These are phyloP conservation scores for Scheffersomyces illinoinensis DNA, from an alignment of 1,139 yeast species.

Conservation along the genomic window DNA sequence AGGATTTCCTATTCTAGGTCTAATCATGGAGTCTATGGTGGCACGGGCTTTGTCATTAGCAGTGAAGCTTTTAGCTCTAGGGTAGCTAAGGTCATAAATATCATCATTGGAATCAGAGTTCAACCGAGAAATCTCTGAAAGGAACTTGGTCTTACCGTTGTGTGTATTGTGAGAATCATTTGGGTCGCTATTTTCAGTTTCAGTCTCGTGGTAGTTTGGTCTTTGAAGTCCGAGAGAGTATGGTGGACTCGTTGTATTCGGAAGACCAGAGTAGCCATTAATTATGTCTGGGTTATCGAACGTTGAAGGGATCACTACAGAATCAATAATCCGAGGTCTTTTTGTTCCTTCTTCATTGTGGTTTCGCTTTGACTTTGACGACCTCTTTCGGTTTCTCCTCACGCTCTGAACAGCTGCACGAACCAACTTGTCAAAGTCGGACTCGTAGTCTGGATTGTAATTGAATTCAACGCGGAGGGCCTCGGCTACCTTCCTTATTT, in stretches of 20 bases:
- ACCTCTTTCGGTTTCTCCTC: constrained; percentile 45
- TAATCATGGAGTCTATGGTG: constrained; percentile 40
- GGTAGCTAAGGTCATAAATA: constrained; percentile 33
- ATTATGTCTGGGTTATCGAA: not conserved
- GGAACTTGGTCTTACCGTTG: constrained; percentile 17
- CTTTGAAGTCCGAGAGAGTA: not conserved
- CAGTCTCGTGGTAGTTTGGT: constrained; percentile 2
- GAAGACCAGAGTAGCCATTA: not conserved
- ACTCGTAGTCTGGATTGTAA: constrained; percentile 55
- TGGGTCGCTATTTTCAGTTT: not conserved
- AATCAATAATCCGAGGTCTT: not conserved
- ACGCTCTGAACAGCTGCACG: constrained; percentile 85
- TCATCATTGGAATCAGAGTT: constrained; percentile 39
- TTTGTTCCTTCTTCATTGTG: constrained; percentile 8
- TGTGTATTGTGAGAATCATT: not conserved
- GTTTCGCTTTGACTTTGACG: constrained; percentile 28
- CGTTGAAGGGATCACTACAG: not conserved
- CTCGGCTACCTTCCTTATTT: constrained; percentile 75
- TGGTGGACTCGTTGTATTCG: not conserved
- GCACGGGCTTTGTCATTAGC: constrained; percentile 37
- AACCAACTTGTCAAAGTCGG: constrained; percentile 85
- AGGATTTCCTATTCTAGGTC: constrained; percentile 26
- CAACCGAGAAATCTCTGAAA: constrained; percentile 38
- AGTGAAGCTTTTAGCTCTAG: constrained; percentile 29
- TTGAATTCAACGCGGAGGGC: constrained; percentile 74